Base-by-base conservation (phyloP, 805 yeast genomes). In the Ogataea allantospora region DNA sequence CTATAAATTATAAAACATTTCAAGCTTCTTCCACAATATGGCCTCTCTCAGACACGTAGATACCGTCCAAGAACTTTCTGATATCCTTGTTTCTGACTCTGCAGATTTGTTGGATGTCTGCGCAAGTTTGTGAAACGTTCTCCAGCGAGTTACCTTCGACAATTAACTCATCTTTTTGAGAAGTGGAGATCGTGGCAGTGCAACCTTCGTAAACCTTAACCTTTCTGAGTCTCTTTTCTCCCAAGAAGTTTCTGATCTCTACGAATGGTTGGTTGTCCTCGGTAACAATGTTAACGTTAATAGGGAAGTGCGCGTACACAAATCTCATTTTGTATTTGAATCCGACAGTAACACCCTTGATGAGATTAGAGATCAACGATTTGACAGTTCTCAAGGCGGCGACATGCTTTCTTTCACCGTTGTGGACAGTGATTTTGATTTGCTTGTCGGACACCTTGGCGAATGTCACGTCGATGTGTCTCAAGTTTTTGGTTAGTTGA, bases 301-400 rank as follows among this genome's bases (percentile, higher is more conserved):
- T 93, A 71, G 99, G 99, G 96, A 93, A 93, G 87, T 93, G 99
- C 83, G 99, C 99, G 70, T 91, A 95, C 54, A 93, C 99, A 73
- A 88, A 89, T 81, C 98, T 88, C 97, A 93, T 84, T 86, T 93
- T 93, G 93, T 93, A 93, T 77, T 86, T 82, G 95, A 75, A 91
- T 74, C 98, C 99, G 78, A 82, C 82, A 70, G 99, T 93, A 68
- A 93, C 99, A 85, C 99, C 99, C 58, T 85, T 86, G 75, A 93
- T 71, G 81, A 93, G 73, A 86, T 93, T 93, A 67, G 87, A 67
- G 63, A 93, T 78, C 68, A 93, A 77, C 54, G 98, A 87, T 77
- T 88, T 89, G 71, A 93, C 98, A 50, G 99, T 91, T 81, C 98
- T 89, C 70, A 93, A 79, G 66, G 96, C 85, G 70, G 99, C 99